Evolutionary conservation across 78 protist genomes (phyloP), one percentile per base, ranked within the genome.

Genomic region (Bodo saltans): DNA sequence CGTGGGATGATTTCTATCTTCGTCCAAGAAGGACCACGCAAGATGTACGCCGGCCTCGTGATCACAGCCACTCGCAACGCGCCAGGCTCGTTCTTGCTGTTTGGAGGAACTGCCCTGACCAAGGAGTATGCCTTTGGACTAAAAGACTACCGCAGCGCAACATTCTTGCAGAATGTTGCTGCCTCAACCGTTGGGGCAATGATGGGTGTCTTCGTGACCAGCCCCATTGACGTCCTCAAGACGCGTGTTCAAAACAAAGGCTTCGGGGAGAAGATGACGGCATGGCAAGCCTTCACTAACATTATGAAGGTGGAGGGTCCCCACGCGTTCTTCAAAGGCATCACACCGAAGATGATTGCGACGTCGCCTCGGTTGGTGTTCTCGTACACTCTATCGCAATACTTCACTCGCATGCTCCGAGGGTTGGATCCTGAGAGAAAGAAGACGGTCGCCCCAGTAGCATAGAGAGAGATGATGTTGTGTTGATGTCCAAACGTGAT

Each of bases 181-280:
- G 27, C 79, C 38, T 25, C 41, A 29, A 27, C 35, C 60, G 79
- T n/a, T 8, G 79, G 79, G 21, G 12, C 37, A 33, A 42, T 74
- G 25, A 35, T 42, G 42, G 27, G 60, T 21, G 35, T 74, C 67
- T 35, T 74, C 29, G 79, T 74, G 42, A 42, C 79, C 42, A 35
- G 79, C 38, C 79, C 79, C 28, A 33, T 74, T 26, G 79, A 74
- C 79, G 79, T 74, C 34, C 60, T 74, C 37, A 74, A 74, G 79
- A 74, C 79, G 42, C 52, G 79, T 47, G 35, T 74, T 42, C 79
- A 74, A 42, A 35, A 33, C 29, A 42, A 42, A 26, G 26, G 60
- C 47, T 74, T 30, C 79, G 79, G 79, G n/a, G n/a, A n/a, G 32
- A 74, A 74, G 12, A 33, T 26, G 17, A 42, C 60, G 35, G 79